Conservation (phyloP, 768 basidiomycete genomes). For the Boletus reticulatus region DNA sequence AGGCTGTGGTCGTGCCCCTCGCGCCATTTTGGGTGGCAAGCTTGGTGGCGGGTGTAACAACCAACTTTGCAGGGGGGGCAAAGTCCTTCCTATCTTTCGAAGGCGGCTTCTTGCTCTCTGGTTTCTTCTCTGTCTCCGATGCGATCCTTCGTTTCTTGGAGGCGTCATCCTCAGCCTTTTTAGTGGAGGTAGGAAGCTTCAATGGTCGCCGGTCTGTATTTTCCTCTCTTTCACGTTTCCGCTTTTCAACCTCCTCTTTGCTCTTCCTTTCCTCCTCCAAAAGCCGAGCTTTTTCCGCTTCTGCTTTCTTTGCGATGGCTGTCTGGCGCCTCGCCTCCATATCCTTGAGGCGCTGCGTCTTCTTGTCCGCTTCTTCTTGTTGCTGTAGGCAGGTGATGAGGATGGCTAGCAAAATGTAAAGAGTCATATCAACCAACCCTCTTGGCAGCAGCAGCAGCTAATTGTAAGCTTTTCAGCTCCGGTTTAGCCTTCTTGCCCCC, state of each 20-base stretch:
- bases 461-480: conserved; percentile 79
- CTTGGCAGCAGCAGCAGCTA: conserved; percentile 82
- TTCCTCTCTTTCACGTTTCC: conserved; percentile 83
- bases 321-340: conserved; percentile 81
- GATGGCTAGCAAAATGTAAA: not conserved
- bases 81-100: conserved; percentile 50
- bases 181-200: conserved; percentile 43
- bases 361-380: conserved; percentile 85
- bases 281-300: conserved; percentile 65
- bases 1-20: conserved; percentile 30
- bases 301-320: conserved; percentile 69
- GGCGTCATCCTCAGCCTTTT: conserved; percentile 74
- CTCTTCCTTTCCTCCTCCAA: conserved; percentile 68
- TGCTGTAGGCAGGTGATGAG: conserved; percentile 50
- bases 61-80: conserved; percentile 24
- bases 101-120: conserved; percentile 58
- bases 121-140: conserved; percentile 53
- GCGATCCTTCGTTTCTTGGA: conserved; percentile 69
- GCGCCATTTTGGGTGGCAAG: conserved; percentile 35
- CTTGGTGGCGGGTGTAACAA: conserved; percentile 26
- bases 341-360: conserved; percentile 67
- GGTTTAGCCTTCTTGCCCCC: conserved; percentile 72
- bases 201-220: conserved; percentile 65
- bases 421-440: conserved; percentile 55
- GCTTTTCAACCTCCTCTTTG: conserved; percentile 71